Evolutionary conservation across 164 flowering plant species (phyloP).

Genomic region (Kalanchoe fedtschenkoi): DNA sequence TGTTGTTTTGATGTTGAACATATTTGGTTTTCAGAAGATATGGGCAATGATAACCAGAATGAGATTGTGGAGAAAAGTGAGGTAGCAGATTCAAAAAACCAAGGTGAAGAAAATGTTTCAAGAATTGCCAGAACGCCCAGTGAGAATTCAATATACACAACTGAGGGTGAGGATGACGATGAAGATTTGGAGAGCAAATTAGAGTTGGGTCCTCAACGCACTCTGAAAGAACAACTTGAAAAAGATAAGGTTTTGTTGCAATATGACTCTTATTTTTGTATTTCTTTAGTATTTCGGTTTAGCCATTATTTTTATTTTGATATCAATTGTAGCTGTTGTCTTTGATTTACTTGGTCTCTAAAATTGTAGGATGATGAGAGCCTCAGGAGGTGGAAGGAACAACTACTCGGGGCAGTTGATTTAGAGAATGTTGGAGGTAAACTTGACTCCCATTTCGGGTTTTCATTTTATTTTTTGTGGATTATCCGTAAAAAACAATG

Average conservation of each 20-base stretch:
- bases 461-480: not conserved
- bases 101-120: not conserved
- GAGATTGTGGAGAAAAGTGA: slow-evolving; percentile 1
- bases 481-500: no score
- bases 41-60: slow-evolving; percentile 2
- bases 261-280: not conserved
- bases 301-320: not conserved
- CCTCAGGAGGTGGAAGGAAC: slow-evolving; percentile 5
- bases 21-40: not conserved
- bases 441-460: slow-evolving; percentile 13
- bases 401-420: not conserved
- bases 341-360: not conserved
- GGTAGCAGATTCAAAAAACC: not conserved
- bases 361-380: slow-evolving; percentile 15
- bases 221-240: slow-evolving; percentile 68
- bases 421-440: slow-evolving; percentile 1
- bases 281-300: not conserved
- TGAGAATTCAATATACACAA: not conserved
- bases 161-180: slow-evolving; percentile 2
- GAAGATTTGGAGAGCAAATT: slow-evolving; percentile 11
- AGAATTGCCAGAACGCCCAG: not conserved
- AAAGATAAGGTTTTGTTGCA: slow-evolving; percentile 55
- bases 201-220: slow-evolving; percentile 62
- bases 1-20: not conserved
- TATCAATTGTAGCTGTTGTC: no score